Percentiles rank a stretch among this genome's conserved stretches.
Conservation (phyloP, 306 rosid species). For the Quercus cerris region DNA sequence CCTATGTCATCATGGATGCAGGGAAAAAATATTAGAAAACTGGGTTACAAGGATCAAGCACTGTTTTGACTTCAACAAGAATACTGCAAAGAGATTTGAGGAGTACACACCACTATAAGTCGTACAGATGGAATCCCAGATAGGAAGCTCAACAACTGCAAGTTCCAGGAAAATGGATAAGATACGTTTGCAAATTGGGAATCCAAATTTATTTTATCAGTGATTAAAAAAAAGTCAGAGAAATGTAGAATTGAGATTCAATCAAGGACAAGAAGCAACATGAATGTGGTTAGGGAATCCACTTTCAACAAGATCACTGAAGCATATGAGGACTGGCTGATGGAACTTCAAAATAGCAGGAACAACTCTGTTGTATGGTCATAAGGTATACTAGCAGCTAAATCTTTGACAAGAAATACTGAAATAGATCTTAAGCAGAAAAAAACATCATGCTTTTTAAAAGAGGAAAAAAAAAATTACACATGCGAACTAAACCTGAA, state of each 20-base stretch:
- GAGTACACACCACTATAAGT: constrained; percentile 76
- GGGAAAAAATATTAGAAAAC: constrained; percentile 4
- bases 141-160: constrained; percentile 88
- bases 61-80: constrained; percentile 11
- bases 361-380: not conserved
- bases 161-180: constrained; percentile 26
- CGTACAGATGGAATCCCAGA: constrained; percentile 83
- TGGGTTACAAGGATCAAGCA: not conserved
- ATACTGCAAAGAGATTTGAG: constrained; percentile 12
- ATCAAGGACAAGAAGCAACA: not conserved
- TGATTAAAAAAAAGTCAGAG: not conserved
- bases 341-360: not conserved
- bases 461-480: not conserved
- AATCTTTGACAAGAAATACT: not conserved
- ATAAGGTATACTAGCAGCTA: not conserved
- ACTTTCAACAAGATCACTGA: not conserved
- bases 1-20: constrained; percentile 42
- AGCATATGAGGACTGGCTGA: not conserved
- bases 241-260: not conserved
- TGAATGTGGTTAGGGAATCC: not conserved
- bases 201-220: not conserved
- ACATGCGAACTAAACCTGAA: not conserved
- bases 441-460: not conserved
- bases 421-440: not conserved
- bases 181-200: constrained; percentile 21